Evolutionary conservation across 768 basidiomycete species (phyloP).

Genomic region (Rhodotorula diobovata): DNA sequence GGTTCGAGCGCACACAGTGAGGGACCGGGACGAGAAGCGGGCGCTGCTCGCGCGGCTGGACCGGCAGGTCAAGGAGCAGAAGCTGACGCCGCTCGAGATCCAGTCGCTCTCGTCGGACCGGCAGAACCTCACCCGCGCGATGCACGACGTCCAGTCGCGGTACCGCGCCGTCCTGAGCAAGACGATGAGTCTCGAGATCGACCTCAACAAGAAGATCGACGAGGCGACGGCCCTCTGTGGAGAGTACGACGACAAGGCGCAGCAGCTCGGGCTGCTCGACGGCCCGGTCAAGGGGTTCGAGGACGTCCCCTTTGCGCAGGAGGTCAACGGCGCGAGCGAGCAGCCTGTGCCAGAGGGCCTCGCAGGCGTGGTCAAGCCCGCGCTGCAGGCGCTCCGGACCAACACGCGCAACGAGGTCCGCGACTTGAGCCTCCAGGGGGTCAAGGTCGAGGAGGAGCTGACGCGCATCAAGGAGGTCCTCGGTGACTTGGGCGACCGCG

Average conservation of each 20-base stretch:
- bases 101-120: constrained; percentile 84
- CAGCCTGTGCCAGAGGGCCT: constrained; percentile 69
- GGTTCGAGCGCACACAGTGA: constrained; percentile 49
- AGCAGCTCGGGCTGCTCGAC: constrained; percentile 70
- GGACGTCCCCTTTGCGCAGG: constrained; percentile 69
- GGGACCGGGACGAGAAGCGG: constrained; percentile 61
- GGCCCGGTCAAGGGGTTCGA: constrained; percentile 67
- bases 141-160: constrained; percentile 55
- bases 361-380: constrained; percentile 68
- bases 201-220: constrained; percentile 68
- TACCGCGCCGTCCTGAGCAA: constrained; percentile 68
- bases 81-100: constrained; percentile 86
- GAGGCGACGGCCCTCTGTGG: constrained; percentile 59
- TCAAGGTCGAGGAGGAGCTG: constrained; percentile 28
- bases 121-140: constrained; percentile 52
- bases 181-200: constrained; percentile 76
- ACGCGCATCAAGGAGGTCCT: constrained; percentile 27
- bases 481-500: constrained; percentile 35
- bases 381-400: constrained; percentile 43
- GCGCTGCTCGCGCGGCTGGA: constrained; percentile 62
- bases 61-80: constrained; percentile 73
- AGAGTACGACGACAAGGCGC: constrained; percentile 68
- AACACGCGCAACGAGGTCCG: constrained; percentile 69
- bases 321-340: constrained; percentile 71
- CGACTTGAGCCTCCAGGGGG: constrained; percentile 63